A percentile compares a stretch with the other conserved stretches of the same genome.
phyloP scores from a whole-genome alignment of 2,329 filamentous ascomycete genomes.

The Cordyceps fumosorosea region DNA sequence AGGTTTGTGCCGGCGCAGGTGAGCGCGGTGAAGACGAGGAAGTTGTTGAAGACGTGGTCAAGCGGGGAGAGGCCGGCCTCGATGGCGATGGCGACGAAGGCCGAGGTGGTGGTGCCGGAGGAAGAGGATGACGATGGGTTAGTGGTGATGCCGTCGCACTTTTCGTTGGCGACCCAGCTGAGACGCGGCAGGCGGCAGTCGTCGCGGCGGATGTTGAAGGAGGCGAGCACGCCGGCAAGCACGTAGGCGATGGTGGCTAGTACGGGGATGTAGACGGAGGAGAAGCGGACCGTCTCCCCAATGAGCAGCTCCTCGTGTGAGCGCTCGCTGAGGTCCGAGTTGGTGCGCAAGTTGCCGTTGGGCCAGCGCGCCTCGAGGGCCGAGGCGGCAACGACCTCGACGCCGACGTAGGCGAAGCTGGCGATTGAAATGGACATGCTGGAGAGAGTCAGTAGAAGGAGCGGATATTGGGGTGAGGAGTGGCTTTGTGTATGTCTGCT shows the following conservation, averaged over 20 bases:
- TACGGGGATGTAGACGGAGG: slow-evolving; percentile 21
- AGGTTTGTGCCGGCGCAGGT: slow-evolving; percentile 29
- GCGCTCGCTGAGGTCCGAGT: slow-evolving; percentile 11
- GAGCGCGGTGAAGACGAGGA: slow-evolving; percentile 27
- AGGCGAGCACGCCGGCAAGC: slow-evolving; percentile 20
- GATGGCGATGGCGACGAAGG: slow-evolving; percentile 23
- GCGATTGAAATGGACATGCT: slow-evolving; percentile 26
- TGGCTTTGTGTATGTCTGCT: slow-evolving; percentile 2
- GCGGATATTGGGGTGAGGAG: too few relatives aligned
- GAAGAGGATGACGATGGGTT: neutral
- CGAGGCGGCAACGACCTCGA: slow-evolving; percentile 27
- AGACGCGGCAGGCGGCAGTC: slow-evolving; percentile 21
- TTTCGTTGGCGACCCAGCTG: slow-evolving; percentile 17
- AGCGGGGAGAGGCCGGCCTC: slow-evolving; percentile 16
- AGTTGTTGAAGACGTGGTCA: slow-evolving; percentile 25
- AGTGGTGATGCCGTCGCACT: neutral
- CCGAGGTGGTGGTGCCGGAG: slow-evolving; percentile 16
- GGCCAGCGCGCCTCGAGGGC: slow-evolving; percentile 26
- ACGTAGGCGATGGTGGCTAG: slow-evolving; percentile 23
- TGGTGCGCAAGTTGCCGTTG: slow-evolving; percentile 1
- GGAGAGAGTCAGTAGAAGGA: neutral
- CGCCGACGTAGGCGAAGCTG: slow-evolving; percentile 27
- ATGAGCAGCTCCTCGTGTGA: slow-evolving; percentile 17
- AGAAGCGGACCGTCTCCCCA: slow-evolving; percentile 21
- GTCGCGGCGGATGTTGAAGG: slow-evolving; percentile 20